These are phyloP conservation scores for Leccinum rimulosum DNA, from an alignment of 768 basidiomycete species.

Conservation along the genomic window DNA sequence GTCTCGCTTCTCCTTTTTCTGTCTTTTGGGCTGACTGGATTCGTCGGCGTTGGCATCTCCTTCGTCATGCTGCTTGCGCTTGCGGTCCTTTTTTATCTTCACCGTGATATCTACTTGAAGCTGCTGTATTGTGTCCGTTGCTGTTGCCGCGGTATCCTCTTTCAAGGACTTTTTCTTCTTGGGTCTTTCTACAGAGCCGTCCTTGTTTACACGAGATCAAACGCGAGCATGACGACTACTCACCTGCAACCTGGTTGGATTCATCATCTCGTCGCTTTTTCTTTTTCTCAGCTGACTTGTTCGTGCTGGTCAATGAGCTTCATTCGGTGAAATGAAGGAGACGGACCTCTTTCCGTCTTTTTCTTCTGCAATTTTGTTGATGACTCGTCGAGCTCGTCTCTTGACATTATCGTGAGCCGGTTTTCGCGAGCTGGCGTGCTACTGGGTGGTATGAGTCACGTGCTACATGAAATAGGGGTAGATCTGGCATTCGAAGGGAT, in stretches of 20 bases:
- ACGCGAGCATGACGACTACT: neutral
- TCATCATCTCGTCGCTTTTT: slow-evolving; percentile 31
- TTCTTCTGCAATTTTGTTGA: neutral
- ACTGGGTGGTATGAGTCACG: too few relatives aligned
- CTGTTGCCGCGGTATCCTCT: neutral
- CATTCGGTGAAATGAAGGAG: neutral
- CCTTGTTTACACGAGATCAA: neutral
- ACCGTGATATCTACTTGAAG: neutral
- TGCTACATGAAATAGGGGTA: too few relatives aligned
- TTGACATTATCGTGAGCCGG: slow-evolving; percentile 1
- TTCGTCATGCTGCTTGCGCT: neutral
- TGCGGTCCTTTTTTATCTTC: neutral
- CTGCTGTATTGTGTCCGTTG: neutral
- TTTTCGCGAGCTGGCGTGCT: too few relatives aligned
- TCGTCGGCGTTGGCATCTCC: neutral
- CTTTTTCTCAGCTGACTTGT: slow-evolving; percentile 28
- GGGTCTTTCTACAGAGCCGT: slow-evolving; percentile 3
- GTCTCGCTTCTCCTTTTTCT: neutral
- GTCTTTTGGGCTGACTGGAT: neutral
- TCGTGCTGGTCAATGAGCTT: slow-evolving; percentile 6
- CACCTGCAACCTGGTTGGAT: neutral
- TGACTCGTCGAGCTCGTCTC: neutral
- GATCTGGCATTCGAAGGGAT: too few relatives aligned
- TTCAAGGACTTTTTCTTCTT: slow-evolving; percentile 9
- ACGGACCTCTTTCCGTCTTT: slow-evolving; percentile 23